Percentiles rank a stretch among this genome's conserved stretches.
Evolutionary conservation across 73 alveolate genomes (phyloP).

Genomic region (Tetrahymena thermophila): DNA sequence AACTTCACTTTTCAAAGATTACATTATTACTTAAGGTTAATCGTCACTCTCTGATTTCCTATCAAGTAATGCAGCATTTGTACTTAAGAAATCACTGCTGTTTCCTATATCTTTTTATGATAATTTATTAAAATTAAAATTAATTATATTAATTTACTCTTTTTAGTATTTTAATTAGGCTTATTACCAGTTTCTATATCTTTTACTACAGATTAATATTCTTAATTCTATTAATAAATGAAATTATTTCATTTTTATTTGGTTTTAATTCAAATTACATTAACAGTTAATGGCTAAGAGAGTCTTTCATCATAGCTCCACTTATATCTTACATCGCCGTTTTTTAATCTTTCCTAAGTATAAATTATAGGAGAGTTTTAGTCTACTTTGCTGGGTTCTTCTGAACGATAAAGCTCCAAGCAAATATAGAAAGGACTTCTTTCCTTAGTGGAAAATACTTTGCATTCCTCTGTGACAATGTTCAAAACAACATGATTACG

Average conservation of each 20-base stretch:
- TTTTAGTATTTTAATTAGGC: neutral
- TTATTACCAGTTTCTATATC: neutral
- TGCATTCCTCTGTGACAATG: slow-evolving; percentile 44
- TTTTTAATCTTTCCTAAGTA: neutral
- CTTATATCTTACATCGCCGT: neutral
- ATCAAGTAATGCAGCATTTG: neutral
- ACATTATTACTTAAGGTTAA: neutral
- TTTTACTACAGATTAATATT: neutral
- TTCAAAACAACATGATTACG: slow-evolving; percentile 47
- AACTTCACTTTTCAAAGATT: neutral
- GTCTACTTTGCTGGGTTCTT: slow-evolving; percentile 29
- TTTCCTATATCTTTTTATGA: neutral
- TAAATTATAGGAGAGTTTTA: neutral
- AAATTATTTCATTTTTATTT: neutral
- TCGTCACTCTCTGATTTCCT: neutral
- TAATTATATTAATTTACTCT: neutral
- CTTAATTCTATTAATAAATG: slow-evolving; percentile 4
- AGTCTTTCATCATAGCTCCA: slow-evolving; percentile 3
- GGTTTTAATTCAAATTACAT: neutral
- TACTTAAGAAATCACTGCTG: neutral
- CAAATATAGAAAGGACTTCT: slow-evolving; percentile 69
- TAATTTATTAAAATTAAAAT: neutral
- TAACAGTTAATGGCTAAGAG: neutral
- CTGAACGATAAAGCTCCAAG: slow-evolving; percentile 48
- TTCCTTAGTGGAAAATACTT: slow-evolving; percentile 54